A percentile compares a stretch with the other conserved stretches of the same genome.
These are phyloP conservation scores for Xylaria sp. DNA, from an alignment of 2,329 filamentous ascomycete species.

Conservation along the genomic window DNA sequence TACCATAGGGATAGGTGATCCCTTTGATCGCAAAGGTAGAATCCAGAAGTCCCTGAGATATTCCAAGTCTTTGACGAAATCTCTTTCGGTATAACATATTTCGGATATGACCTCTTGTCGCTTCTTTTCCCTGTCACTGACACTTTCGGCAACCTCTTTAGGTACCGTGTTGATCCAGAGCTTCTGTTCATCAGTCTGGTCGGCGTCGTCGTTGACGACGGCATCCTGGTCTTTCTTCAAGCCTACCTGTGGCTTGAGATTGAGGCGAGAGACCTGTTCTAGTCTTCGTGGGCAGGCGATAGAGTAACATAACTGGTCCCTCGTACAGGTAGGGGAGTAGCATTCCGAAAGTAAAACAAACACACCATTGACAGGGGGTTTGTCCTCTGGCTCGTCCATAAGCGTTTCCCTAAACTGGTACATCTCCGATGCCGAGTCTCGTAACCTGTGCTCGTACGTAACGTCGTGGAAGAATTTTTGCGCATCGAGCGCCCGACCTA, in stretches of 20 bases:
- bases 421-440: slow-evolving; percentile 93
- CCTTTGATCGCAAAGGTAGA: slow-evolving; percentile 82
- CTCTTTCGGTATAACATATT: slow-evolving; percentile 97
- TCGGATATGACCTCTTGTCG: slow-evolving; percentile 98
- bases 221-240: slow-evolving; percentile 73
- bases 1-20: slow-evolving; percentile 88
- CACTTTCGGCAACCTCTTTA: slow-evolving; percentile 90
- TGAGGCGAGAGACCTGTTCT: slow-evolving; percentile 93
- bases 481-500: slow-evolving; percentile 92
- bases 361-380: slow-evolving; percentile 85
- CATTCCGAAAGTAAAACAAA: slow-evolving; percentile 97
- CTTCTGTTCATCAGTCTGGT: slow-evolving; percentile 94
- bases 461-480: slow-evolving; percentile 99
- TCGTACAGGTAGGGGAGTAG: slow-evolving; percentile 96
- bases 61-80: slow-evolving; percentile 98
- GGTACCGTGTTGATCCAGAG: slow-evolving; percentile 99
- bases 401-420: slow-evolving; percentile 97
- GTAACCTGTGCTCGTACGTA: slow-evolving; percentile 93
- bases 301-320: slow-evolving; percentile 95
- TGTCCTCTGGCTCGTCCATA: slow-evolving; percentile 82
- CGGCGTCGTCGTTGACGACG: slow-evolving; percentile 75
- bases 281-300: slow-evolving; percentile 94
- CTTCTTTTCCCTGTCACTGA: slow-evolving; percentile 94
- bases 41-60: slow-evolving; percentile 99
- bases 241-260: slow-evolving; percentile 91